Evolutionary conservation across 2,329 filamentous ascomycete genomes (phyloP), one percentile per base, ranked within the genome.

Genomic region (Stachybotrys chlorohalonatus): DNA sequence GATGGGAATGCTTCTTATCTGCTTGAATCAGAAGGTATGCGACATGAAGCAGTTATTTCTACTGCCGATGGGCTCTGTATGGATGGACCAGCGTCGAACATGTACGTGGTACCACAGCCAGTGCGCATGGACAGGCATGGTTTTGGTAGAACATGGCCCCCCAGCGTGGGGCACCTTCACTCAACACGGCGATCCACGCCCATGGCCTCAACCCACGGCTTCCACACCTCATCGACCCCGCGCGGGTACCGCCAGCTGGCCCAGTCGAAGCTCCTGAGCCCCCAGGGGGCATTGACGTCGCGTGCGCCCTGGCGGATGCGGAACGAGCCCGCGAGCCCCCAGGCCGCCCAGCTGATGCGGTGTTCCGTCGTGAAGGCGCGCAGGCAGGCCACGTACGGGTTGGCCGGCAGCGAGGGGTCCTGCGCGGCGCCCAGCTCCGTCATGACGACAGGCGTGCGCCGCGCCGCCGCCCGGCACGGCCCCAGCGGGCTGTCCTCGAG

Each of bases 191-290:
- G 24, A 24, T 24, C 24, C 24, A 24, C 24, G 24, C 24, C 24
- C 74, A 76, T 77, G 9, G 59, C 66, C 60, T 63, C 58, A 2
- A 77, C 69, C 76, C 76, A 79, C 3, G 76, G 76, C 68, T 75
- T 77, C 76, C 75, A 79, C 60, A 73, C 75, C 52, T 70, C 62
- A 57, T 79, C 73, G 32, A 79, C 66, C 1, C 73, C 75, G 47
- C 67, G 69, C 1, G 70, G 67, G 50, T 72, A 74, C 32, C 70
- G 71, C 76, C 76, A 79, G 0, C 70, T 74, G 11, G 65, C 67
- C 73, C 74, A 79, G 53, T 77, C 69, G 13, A 68, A 69, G 55
- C 70, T 78, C 46, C 71, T 72, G 62, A 79, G 57, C 1, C 74
- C 76, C 76, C 76, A 79, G 0, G 72, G 75, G 61, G 79, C 76